Evolutionary conservation across 2,329 filamentous ascomycete genomes (phyloP).

Genomic region (Xylaria arbuscula): DNA sequence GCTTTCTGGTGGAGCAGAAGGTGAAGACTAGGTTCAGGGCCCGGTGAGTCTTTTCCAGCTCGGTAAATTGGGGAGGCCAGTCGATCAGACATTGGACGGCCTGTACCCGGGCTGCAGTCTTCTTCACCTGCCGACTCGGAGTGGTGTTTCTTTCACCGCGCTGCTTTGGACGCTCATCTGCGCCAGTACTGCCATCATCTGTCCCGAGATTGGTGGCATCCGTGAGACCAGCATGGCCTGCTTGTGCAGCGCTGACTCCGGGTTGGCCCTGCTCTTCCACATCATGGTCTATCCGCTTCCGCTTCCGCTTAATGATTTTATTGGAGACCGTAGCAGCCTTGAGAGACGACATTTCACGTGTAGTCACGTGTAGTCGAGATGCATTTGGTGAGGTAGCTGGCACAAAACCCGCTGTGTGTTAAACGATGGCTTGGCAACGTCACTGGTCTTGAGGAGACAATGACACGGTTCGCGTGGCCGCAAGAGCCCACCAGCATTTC

Average conservation of each 20-base stretch:
- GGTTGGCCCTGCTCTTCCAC: constrained; percentile 29
- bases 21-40: constrained; percentile 94
- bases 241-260: constrained; percentile 19
- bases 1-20: constrained; percentile 92
- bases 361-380: constrained; percentile 47
- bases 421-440: background rate
- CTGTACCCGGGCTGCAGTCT: constrained; percentile 30
- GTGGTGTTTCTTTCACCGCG: constrained; percentile 17
- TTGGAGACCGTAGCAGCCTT: constrained; percentile 62
- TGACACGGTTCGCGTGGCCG: constrained; percentile 19
- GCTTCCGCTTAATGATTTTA: constrained; percentile 51
- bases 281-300: constrained; percentile 52
- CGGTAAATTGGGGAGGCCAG: constrained; percentile 82
- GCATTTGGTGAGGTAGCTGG: constrained; percentile 39
- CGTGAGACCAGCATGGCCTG: background rate
- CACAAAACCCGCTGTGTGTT: constrained; percentile 1
- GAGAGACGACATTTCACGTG: constrained; percentile 58
- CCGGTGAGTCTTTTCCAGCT: constrained; percentile 79
- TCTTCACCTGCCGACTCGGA: constrained; percentile 39
- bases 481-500: background rate
- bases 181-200: constrained; percentile 12
- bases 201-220: constrained; percentile 13
- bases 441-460: background rate
- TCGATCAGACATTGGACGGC: constrained; percentile 53
- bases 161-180: constrained; percentile 5